These are phyloP conservation scores for Boletus subparvulus DNA, from an alignment of 768 basidiomycete genomes.

Conservation along the genomic window DNA sequence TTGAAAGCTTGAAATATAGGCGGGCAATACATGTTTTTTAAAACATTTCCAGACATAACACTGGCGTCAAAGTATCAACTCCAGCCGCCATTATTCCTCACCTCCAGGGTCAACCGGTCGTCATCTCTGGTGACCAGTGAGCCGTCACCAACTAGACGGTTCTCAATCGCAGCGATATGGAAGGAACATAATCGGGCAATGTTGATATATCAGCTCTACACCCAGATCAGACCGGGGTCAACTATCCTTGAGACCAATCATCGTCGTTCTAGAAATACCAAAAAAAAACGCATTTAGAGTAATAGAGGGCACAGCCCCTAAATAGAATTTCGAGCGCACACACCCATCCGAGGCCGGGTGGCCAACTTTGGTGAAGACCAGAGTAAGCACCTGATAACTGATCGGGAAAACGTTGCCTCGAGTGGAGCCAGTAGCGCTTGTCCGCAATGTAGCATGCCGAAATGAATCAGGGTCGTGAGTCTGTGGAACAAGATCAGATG, in stretches of 20 bases:
- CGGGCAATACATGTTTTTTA: too few species aligned
- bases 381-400: neutral
- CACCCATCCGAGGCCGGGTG: neutral
- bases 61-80: neutral
- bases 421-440: slow-evolving; percentile 4
- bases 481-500: slow-evolving; percentile 3
- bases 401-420: slow-evolving; percentile 21
- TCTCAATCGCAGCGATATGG: neutral
- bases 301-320: neutral
- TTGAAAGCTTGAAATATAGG: too few species aligned
- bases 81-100: neutral
- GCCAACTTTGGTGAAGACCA: slow-evolving; percentile 4
- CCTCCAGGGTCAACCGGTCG: neutral
- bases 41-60: neutral
- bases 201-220: neutral
- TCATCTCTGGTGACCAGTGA: too few species aligned
- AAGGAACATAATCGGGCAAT: neutral
- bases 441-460: slow-evolving; percentile 24
- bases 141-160: too few species aligned
- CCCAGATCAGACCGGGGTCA: slow-evolving; percentile 1
- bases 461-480: slow-evolving; percentile 31
- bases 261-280: neutral
- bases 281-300: neutral
- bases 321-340: neutral
- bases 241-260: neutral